Evolutionary conservation across 2,329 filamentous ascomycete species (phyloP), one percentile per base, ranked within the genome.

Genomic region (Chlorencoelia australis): DNA sequence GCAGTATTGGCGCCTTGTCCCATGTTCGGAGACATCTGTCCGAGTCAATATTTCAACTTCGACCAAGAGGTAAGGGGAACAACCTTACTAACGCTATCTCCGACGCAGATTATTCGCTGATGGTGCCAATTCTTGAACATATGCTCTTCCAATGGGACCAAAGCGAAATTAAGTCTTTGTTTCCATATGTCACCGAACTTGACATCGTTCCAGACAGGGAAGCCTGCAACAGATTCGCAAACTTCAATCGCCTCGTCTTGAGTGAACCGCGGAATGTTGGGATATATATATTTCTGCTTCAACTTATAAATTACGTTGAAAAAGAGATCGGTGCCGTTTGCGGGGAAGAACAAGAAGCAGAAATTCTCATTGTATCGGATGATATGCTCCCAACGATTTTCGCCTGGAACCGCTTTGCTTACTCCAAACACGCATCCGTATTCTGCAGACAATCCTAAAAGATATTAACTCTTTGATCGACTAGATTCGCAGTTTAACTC

Each of bases 1-100:
- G 60, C 59, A 37, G 47, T 52, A 42, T 64, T 65, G 10, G 57
- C 62, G 0, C 62, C 61, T 47, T 62, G 60, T 7, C 61, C 61
- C 2, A 36, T 25, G 24, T 36, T 36, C 6, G 33, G 33, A 29
- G 33, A 29, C 26, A 36, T 36, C 33, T 36, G 20, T 11, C n/a
- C n/a, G n/a, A n/a, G n/a, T n/a, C n/a, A n/a, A n/a, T n/a, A n/a
- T n/a, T n/a, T n/a, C n/a, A n/a, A n/a, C n/a, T n/a, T n/a, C n/a
- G n/a, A n/a, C n/a, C n/a, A n/a, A n/a, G n/a, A n/a, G n/a, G n/a
- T n/a, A n/a, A n/a, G n/a, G n/a, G n/a, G n/a, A n/a, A n/a, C n/a
- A n/a, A 43, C 37, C 31, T 47, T 50, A 22, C 43, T 42, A 8
- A 45, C 39, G 3, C 36, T 37, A 28, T 50, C 47, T 13, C 47